Evolutionary conservation across 495 filamentous ascomycete genomes (phyloP), one percentile per base, ranked within the genome.

Genomic region (Podospora conica): DNA sequence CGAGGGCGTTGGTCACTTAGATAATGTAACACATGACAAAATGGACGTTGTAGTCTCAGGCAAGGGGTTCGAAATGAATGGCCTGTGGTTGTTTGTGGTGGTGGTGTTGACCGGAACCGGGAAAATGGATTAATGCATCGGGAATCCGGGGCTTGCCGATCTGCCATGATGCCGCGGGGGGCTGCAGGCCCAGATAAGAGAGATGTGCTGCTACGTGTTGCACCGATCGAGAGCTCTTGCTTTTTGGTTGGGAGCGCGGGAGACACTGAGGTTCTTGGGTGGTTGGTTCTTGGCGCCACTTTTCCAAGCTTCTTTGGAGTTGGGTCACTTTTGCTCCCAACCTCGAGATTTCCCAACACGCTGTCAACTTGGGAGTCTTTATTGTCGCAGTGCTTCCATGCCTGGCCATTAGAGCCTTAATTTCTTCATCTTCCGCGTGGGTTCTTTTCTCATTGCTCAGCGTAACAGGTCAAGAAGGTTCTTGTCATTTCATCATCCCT

Each of bases 281-380:
- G 58, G 58, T 27, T 29, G 56, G 22, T 9, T 20, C 58, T 59
- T 59, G 58, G 58, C 58, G 58, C 58, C 58, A 59, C 24, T 21
- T 20, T 59, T 29, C 58, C 58, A 27, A 59, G 29, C 58, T 29
- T 59, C 58, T 29, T 59, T 48, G 40, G 15, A n/a, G 40, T 48
- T 48, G 7, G 40, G 15, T 48, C 29, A 9, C 18, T n/a, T n/a
- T n/a, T 48, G 8, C 40, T 48, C 40, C 40, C 40, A 48, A 48
- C 40, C 40, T n/a, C 40, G 15, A 48, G 1, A n/a, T 48, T 48
- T n/a, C 15, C 5, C 5, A 18, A 18, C 33, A 48, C 33, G 2
- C 12, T 33, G 29, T 33, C 29, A 48, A 48, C n/a, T n/a, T n/a
- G n/a, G n/a, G n/a, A n/a, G n/a, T n/a, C n/a, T n/a, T n/a, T n/a